Percentiles rank a stretch among this genome's conserved stretches.
Conservation (phyloP, 768 basidiomycete genomes). For the Tubosaeta brunneosetosa region DNA sequence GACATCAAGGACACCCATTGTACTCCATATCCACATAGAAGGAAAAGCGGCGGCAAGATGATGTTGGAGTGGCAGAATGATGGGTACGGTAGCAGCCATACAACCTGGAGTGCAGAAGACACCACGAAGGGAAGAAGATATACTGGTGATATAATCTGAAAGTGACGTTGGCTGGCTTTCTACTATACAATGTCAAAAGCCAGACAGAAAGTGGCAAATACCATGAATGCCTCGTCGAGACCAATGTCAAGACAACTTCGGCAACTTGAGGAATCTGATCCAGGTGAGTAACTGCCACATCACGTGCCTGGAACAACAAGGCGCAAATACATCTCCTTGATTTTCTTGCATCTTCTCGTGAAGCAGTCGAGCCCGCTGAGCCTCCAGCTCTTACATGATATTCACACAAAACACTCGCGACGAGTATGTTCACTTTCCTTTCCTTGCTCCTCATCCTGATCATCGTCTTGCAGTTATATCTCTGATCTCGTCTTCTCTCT, state of each 20-base stretch:
- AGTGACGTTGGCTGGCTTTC: constrained; percentile 1
- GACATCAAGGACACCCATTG: constrained; percentile 76
- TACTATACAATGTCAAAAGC: constrained; percentile 70
- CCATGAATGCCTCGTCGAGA: constrained; percentile 86
- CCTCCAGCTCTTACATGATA: constrained; percentile 55
- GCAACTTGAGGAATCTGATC: constrained; percentile 47
- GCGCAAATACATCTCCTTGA: background rate
- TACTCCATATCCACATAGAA: constrained; percentile 84
- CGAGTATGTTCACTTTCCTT: constrained; percentile 53
- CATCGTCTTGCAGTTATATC: constrained; percentile 58
- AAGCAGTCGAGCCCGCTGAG: constrained; percentile 9
- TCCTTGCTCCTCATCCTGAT: constrained; percentile 18
- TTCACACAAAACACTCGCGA: constrained; percentile 85
- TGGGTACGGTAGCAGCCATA: constrained; percentile 84
- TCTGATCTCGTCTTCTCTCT: constrained; percentile 89
- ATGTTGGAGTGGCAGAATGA: constrained; percentile 57
- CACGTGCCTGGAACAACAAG: constrained; percentile 8
- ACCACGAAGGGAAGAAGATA: constrained; percentile 77
- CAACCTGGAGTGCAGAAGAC: constrained; percentile 62
- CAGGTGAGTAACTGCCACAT: constrained; percentile 51
- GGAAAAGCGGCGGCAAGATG: constrained; percentile 68
- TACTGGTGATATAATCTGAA: constrained; percentile 61
- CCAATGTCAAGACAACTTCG: constrained; percentile 52
- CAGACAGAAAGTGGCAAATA: constrained; percentile 65
- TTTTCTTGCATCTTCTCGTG: background rate